phyloP scores from a whole-genome alignment of 441 rosid genomes.

The Macaranga tanarius region DNA sequence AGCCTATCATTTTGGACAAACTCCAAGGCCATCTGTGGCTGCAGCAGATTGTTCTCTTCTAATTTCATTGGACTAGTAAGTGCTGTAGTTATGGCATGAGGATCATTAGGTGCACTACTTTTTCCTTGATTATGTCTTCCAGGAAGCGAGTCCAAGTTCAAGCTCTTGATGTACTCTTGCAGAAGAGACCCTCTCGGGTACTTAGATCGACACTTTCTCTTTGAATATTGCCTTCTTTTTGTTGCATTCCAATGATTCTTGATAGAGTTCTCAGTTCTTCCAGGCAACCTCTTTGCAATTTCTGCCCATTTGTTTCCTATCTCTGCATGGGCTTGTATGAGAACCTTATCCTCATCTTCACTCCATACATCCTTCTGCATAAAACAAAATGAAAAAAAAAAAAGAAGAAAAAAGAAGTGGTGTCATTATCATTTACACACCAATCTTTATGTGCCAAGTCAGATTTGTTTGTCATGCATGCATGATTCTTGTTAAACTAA shows the following conservation, averaged over 20 bases:
- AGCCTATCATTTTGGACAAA: slow-evolving; percentile 22
- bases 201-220: slow-evolving; percentile 76
- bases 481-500: slow-evolving; percentile 16
- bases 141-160: slow-evolving; percentile 45
- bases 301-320: slow-evolving; percentile 99
- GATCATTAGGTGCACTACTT: background rate
- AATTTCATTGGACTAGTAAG: slow-evolving; percentile 12
- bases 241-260: slow-evolving; percentile 99
- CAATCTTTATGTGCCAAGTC: slow-evolving; percentile 4
- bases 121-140: slow-evolving; percentile 27
- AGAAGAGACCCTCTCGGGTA: slow-evolving; percentile 65
- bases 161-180: slow-evolving; percentile 92
- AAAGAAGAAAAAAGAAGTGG: background rate
- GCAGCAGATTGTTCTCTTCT: background rate
- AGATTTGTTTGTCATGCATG: slow-evolving; percentile 10
- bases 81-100: background rate
- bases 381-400: background rate
- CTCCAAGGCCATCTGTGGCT: slow-evolving; percentile 19
- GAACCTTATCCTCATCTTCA: slow-evolving; percentile 81
- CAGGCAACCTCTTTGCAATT: slow-evolving; percentile 85
- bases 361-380: slow-evolving; percentile 86
- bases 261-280: slow-evolving; percentile 94
- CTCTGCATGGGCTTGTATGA: slow-evolving; percentile 70
- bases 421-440: background rate
- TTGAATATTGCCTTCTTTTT: slow-evolving; percentile 80